phyloP scores from a whole-genome alignment of 2,329 filamentous ascomycete species.

The Fonsecaea pedrosoi region DNA sequence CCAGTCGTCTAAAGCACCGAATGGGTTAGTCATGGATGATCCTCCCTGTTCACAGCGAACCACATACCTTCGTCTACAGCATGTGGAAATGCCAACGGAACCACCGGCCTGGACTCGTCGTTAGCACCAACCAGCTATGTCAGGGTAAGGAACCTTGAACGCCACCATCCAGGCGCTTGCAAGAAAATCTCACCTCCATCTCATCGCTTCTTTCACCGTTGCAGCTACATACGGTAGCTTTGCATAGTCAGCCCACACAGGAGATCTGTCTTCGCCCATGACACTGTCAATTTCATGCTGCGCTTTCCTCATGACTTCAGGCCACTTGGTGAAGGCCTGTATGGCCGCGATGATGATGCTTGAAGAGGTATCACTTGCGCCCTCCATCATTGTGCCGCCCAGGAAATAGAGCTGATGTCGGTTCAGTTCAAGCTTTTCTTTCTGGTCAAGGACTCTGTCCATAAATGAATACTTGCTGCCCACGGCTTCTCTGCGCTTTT shows the following conservation, averaged over 20 bases:
- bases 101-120: slow-evolving; percentile 37
- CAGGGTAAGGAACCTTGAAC: neutral
- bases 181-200: slow-evolving; percentile 46
- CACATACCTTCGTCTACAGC: slow-evolving; percentile 42
- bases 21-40: slow-evolving; percentile 40
- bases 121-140: neutral
- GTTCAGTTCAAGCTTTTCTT: slow-evolving; percentile 43
- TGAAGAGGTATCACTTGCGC: slow-evolving; percentile 51
- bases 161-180: neutral
- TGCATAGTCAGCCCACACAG: slow-evolving; percentile 44
- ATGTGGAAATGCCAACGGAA: slow-evolving; percentile 58
- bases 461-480: slow-evolving; percentile 46
- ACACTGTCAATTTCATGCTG: slow-evolving; percentile 54
- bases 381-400: slow-evolving; percentile 43
- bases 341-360: slow-evolving; percentile 48
- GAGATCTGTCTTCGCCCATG: slow-evolving; percentile 45
- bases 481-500: slow-evolving; percentile 43
- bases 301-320: slow-evolving; percentile 52
- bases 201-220: slow-evolving; percentile 45
- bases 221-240: slow-evolving; percentile 46
- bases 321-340: slow-evolving; percentile 58
- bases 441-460: slow-evolving; percentile 51
- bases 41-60: neutral
- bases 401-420: slow-evolving; percentile 52
- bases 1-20: slow-evolving; percentile 45